Percentiles rank a stretch among this genome's conserved stretches.
Evolutionary conservation across 1,284 basidiomycete genomes (phyloP).

Genomic region (Cryptococcus maquisensis): DNA sequence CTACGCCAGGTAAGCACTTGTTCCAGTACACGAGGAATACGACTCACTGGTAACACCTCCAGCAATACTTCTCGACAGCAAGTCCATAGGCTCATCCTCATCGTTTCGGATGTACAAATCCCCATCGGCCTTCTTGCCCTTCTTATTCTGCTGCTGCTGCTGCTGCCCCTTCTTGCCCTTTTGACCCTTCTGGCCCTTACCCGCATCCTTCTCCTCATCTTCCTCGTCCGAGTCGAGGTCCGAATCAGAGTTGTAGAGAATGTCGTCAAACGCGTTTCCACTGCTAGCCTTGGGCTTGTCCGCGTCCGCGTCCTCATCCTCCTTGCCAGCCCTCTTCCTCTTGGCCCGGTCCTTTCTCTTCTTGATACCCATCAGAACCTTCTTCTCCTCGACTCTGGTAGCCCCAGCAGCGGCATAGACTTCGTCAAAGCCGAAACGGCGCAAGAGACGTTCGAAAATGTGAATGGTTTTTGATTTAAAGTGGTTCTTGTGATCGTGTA

Average conservation of each 20-base stretch:
- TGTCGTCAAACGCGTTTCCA: constrained; percentile 91
- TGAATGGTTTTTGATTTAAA: constrained; percentile 97
- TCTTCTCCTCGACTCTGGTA: constrained; percentile 58
- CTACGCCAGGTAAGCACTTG: constrained; percentile 45
- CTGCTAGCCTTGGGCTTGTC: constrained; percentile 50
- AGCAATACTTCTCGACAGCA: constrained; percentile 72
- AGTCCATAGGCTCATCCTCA: constrained; percentile 92
- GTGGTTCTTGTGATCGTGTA: constrained; percentile 97
- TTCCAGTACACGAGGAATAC: not conserved
- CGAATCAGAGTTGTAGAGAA: constrained; percentile 88
- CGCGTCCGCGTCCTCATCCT: constrained; percentile 55
- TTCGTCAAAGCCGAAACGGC: constrained; percentile 83
- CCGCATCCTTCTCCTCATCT: constrained; percentile 53
- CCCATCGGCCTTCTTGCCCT: constrained; percentile 14
- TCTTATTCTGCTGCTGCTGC: constrained; percentile 6
- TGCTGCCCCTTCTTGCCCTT: constrained; percentile 27
- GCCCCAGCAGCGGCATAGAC: constrained; percentile 61
- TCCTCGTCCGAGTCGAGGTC: constrained; percentile 72
- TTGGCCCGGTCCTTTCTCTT: constrained; percentile 89
- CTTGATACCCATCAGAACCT: constrained; percentile 82
- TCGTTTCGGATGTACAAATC: constrained; percentile 69
- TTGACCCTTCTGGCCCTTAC: constrained; percentile 7
- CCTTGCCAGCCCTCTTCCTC: constrained; percentile 61
- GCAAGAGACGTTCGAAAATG: constrained; percentile 92
- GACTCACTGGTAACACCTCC: constrained; percentile 69